These are phyloP conservation scores for Vitis hybrid DNA, from an alignment of 177 flowering plant genomes.

Conservation along the genomic window DNA sequence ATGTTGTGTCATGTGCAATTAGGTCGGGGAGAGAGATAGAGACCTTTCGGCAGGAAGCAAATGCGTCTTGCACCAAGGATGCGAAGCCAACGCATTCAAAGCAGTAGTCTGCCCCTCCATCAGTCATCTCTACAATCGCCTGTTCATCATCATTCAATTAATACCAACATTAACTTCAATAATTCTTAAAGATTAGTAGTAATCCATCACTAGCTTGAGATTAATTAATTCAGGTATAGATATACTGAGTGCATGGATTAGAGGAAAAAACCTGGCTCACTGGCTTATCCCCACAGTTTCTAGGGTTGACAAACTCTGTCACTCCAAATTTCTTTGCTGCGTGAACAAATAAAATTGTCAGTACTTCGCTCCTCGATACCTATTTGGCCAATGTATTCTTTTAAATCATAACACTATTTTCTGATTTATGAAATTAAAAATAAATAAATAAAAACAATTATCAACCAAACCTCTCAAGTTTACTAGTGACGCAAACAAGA, in stretches of 20 bases:
- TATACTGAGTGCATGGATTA: not conserved
- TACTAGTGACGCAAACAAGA: not conserved
- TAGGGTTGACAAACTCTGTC: constrained; percentile 67
- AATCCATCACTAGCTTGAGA: too few relatives aligned
- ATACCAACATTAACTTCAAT: too few relatives aligned
- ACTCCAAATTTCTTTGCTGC: constrained; percentile 74
- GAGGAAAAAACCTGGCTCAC: constrained; percentile 53
- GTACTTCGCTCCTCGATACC: too few relatives aligned
- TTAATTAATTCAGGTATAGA: too few relatives aligned
- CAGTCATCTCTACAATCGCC: constrained; percentile 67
- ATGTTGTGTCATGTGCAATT: not conserved
- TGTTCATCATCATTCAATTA: constrained; percentile 12
- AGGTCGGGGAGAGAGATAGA: constrained; percentile 1
- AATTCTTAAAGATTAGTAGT: too few relatives aligned
- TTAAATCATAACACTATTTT: too few relatives aligned
- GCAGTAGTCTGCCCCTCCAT: constrained; percentile 82
- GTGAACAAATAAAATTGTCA: not conserved
- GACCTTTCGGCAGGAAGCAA: constrained; percentile 60
- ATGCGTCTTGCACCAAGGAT: constrained; percentile 68
- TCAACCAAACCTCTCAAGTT: not conserved
- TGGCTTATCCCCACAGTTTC: constrained; percentile 37
- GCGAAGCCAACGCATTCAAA: constrained; percentile 78
- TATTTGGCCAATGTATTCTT: not conserved
- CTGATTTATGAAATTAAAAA: too few relatives aligned
- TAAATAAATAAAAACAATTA: too few relatives aligned